Evolutionary conservation across 2,329 filamentous ascomycete genomes (phyloP).

Genomic region (Ascocoryne sarcoides): DNA sequence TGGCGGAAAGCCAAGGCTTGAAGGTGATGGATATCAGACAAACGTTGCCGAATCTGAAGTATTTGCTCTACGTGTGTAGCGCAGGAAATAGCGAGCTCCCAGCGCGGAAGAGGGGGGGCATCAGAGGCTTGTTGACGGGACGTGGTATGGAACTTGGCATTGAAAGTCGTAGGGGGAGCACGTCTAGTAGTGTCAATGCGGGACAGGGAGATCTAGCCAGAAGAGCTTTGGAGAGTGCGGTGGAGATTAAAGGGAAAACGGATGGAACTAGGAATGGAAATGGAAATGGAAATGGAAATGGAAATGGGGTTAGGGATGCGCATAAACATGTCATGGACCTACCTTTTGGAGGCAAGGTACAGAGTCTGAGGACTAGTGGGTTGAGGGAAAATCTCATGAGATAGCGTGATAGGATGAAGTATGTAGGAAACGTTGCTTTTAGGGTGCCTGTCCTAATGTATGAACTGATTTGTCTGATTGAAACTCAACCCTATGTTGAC

Average conservation of each 20-base stretch:
- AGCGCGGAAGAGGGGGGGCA: conserved; percentile 51
- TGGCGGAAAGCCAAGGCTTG: conserved; percentile 58
- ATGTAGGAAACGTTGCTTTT: neutral
- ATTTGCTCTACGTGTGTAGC: conserved; percentile 80
- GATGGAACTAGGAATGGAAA: neutral
- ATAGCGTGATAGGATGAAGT: conserved; percentile 1
- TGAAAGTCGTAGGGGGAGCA: conserved; percentile 23
- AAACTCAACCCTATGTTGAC: too few relatives aligned
- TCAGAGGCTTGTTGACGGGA: conserved; percentile 48
- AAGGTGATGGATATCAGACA: conserved; percentile 84
- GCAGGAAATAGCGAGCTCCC: conserved; percentile 61
- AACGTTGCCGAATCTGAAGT: conserved; percentile 88
- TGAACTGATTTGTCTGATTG: too few relatives aligned
- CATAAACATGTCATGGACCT: conserved; percentile 2
- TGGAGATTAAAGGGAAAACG: conserved; percentile 5
- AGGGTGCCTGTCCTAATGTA: neutral
- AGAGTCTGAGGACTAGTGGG: conserved; percentile 28
- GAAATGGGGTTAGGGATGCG: neutral
- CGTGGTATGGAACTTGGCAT: conserved; percentile 9
- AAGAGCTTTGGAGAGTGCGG: conserved; percentile 21
- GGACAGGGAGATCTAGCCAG: conserved; percentile 19
- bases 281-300: conserved; percentile 10
- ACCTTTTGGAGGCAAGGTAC: conserved; percentile 16
- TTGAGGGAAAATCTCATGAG: conserved; percentile 24
- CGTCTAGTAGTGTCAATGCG: conserved; percentile 19